Conservation (phyloP, 495 filamentous ascomycete species). For the Copromyces sp. region DNA sequence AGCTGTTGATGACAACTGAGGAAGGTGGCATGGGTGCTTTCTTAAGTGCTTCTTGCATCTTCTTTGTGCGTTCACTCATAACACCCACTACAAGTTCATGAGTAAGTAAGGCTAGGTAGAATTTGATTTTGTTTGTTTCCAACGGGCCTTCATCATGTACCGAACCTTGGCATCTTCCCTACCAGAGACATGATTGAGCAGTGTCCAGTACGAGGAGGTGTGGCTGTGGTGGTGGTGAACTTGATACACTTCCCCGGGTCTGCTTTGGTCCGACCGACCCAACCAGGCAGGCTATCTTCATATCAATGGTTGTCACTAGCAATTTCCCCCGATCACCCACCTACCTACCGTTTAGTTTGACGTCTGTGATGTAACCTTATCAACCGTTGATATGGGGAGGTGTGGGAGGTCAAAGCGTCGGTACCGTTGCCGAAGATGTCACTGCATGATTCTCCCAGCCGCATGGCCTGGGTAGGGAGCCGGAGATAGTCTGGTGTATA, state of each 20-base stretch:
- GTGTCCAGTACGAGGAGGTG: not conserved
- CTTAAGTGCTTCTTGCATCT: not conserved
- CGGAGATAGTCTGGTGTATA: not conserved
- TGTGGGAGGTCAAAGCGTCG: not conserved
- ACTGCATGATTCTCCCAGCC: not conserved
- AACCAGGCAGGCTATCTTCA: not conserved
- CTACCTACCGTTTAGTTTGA: not conserved
- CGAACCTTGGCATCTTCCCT: not conserved
- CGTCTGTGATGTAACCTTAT: not conserved
- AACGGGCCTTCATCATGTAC: not conserved
- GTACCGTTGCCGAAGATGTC: not conserved
- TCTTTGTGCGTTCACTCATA: no score
- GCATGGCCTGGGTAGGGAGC: not conserved
- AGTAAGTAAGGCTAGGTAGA: no score
- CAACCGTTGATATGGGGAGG: not conserved
- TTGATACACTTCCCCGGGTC: not conserved
- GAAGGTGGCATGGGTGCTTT: not conserved
- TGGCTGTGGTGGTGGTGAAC: not conserved
- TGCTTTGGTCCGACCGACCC: not conserved
- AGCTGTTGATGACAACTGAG: not conserved
- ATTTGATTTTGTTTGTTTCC: no score
- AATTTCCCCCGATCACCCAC: not conserved
- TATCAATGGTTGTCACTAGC: not conserved
- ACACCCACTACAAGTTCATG: no score
- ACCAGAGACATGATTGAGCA: not conserved